Base-by-base conservation (phyloP, 2,329 filamentous ascomycete genomes). In the Diaporthe ampelina region DNA sequence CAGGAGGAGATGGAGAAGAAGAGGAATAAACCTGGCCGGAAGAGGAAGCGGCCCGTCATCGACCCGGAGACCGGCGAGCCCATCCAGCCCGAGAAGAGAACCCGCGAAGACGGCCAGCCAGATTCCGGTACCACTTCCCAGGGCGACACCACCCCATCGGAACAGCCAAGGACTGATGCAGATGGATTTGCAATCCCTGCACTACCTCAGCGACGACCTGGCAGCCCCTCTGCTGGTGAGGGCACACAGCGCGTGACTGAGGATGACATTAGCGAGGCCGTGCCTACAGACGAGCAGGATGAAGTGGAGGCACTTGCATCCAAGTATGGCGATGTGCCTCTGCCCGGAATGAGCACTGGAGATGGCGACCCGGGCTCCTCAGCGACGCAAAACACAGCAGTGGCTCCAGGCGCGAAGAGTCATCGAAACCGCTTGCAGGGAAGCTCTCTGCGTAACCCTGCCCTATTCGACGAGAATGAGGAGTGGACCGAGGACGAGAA, bases 121-220 rank as follows among this genome's bases (percentile, higher is more conserved):
- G 50, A 65, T 26, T 48, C 63, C 6, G 24, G 13, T 8, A 32
- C 67, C 32, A n/a, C 52, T 43, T 32, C 68, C 13, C 58, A 54
- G 74, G 76, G 80, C 48, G 80, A 81, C 4, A 81, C 82, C 7
- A 83, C 82, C 73, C 81, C 85, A 78, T 13, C 57, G 9, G 52
- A 79, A 82, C 72, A 78, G 79, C 43, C 79, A 79, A 1, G 68
- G n/a, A 76, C 78, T 6, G 92, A 94, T 80, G 88, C 90, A 3
- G 92, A 94, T 78, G 93, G 92, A 3, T 94, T 94, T 79, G 89
- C 89, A 54, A 91, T 94, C 43, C 92, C 92, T 0, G 83, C 85
- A 0, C 78, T 84, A 8, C 89, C 88, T 0, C 81, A 84, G 70
- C 83, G 73, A 58, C 54, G 72, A 52, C 17, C 59, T 29, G 40